Evolutionary conservation across 768 basidiomycete species (phyloP).

Genomic region (Tulasnella sp.): DNA sequence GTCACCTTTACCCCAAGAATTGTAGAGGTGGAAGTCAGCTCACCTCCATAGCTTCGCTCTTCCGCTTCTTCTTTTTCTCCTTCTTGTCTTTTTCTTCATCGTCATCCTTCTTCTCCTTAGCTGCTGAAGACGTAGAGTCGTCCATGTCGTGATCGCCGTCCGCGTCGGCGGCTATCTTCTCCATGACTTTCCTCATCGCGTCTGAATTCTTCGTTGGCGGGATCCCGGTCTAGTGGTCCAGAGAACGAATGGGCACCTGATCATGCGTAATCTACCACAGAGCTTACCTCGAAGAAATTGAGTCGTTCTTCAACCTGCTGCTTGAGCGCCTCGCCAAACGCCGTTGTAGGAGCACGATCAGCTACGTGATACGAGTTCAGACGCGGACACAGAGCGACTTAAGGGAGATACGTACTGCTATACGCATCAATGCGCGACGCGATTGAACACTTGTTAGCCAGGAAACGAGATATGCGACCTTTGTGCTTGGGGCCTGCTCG

Average conservation of each 20-base stretch:
- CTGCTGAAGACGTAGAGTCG: constrained; percentile 42
- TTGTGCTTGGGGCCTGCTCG: constrained; percentile 91
- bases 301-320: constrained; percentile 94
- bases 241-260: neutral
- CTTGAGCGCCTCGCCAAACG: constrained; percentile 91
- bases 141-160: constrained; percentile 42
- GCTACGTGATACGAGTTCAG: neutral
- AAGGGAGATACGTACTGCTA: constrained; percentile 45
- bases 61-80: constrained; percentile 39
- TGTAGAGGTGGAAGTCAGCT: neutral
- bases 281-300: constrained; percentile 69
- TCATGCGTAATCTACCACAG: neutral
- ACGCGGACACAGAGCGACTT: neutral
- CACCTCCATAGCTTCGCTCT: constrained; percentile 30
- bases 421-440: constrained; percentile 96
- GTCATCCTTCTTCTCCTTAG: constrained; percentile 31
- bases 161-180: constrained; percentile 61
- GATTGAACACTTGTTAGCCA: constrained; percentile 98
- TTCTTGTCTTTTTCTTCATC: constrained; percentile 22
- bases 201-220: constrained; percentile 83
- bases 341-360: constrained; percentile 55
- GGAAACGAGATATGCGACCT: constrained; percentile 96
- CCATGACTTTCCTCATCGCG: constrained; percentile 81
- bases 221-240: constrained; percentile 47
- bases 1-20: neutral